Evolutionary conservation across 2,329 filamentous ascomycete species (phyloP).

Genomic region (Akanthomyces lecanii): DNA sequence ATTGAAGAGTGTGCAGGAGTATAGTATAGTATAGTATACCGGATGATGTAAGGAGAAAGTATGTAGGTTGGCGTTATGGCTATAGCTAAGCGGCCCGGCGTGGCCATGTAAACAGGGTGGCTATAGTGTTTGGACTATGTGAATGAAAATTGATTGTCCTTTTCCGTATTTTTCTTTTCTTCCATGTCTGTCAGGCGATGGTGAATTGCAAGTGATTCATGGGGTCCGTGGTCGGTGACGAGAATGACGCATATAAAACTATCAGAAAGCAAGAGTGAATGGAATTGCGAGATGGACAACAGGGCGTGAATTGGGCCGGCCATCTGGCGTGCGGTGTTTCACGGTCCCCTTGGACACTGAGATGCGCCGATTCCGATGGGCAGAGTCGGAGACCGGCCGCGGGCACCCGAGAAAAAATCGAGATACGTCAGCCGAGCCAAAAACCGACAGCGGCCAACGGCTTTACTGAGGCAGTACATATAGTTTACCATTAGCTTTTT

Average conservation of each 20-base stretch:
- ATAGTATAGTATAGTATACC: background rate
- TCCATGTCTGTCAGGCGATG: background rate
- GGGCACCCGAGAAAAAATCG: background rate
- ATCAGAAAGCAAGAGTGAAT: background rate
- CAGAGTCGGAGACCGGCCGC: conserved; percentile 2
- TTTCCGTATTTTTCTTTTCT: background rate
- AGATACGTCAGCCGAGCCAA: background rate
- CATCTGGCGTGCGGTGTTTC: conserved; percentile 2
- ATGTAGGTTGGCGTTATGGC: conserved; percentile 5
- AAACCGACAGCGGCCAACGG: background rate
- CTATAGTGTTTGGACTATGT: conserved; percentile 1
- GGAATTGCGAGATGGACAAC: no score
- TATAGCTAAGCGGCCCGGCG: conserved; percentile 9
- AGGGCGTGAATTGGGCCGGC: background rate
- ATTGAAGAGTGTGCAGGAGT: conserved; percentile 31
- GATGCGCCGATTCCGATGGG: conserved; percentile 10
- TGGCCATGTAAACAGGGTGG: conserved; percentile 1
- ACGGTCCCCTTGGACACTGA: background rate
- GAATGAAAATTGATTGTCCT: background rate
- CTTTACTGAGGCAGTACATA: no score
- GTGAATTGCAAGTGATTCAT: background rate
- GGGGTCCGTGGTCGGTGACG: background rate
- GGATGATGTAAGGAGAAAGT: background rate
- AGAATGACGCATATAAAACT: background rate
- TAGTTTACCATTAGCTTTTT: no score